Conservation (phyloP, 495 filamentous ascomycete species). For the Coniosporium apollinis region DNA sequence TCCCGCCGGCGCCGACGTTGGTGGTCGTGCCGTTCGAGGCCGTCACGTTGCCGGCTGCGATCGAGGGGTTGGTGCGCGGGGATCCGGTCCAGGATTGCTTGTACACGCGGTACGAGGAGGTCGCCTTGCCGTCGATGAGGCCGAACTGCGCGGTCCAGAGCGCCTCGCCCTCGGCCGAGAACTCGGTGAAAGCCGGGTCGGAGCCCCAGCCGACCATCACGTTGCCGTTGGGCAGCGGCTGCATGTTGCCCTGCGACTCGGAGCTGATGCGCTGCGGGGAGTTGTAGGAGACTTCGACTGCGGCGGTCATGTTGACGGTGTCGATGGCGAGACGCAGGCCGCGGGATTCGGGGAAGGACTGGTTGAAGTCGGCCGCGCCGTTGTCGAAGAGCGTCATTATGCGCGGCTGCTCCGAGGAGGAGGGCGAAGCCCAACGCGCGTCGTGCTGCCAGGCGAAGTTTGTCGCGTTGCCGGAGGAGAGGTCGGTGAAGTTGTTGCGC, state of each 20-base stretch:
- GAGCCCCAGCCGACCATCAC: conserved; percentile 15
- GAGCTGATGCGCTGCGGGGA: conserved; percentile 10
- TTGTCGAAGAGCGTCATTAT: conserved; percentile 19
- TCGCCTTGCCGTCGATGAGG: conserved; percentile 1
- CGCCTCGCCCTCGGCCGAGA: conserved; percentile 10
- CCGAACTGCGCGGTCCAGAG: conserved; percentile 18
- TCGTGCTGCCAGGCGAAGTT: conserved; percentile 18
- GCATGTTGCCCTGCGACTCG: conserved; percentile 16
- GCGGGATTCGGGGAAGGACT: conserved; percentile 1
- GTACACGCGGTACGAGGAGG: conserved; percentile 12
- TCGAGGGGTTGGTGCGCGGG: neutral
- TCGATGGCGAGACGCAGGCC: conserved; percentile 11
- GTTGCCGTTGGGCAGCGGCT: conserved; percentile 16
- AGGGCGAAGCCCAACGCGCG: conserved; percentile 13
- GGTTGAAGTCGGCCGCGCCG: conserved; percentile 7
- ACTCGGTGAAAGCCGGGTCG: conserved; percentile 12
- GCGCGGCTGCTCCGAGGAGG: conserved; percentile 4
- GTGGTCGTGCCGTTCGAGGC: neutral
- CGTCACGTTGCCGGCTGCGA: neutral
- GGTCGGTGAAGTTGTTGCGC: conserved; percentile 12
- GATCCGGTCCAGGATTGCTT: conserved; percentile 11
- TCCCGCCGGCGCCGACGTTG: conserved; percentile 1
- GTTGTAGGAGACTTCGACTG: conserved; percentile 7
- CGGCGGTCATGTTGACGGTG: conserved; percentile 11
- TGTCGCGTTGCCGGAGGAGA: conserved; percentile 10